Evolutionary conservation across 1,284 basidiomycete genomes (phyloP).

Genomic region (Papiliotrema nemorosa): DNA sequence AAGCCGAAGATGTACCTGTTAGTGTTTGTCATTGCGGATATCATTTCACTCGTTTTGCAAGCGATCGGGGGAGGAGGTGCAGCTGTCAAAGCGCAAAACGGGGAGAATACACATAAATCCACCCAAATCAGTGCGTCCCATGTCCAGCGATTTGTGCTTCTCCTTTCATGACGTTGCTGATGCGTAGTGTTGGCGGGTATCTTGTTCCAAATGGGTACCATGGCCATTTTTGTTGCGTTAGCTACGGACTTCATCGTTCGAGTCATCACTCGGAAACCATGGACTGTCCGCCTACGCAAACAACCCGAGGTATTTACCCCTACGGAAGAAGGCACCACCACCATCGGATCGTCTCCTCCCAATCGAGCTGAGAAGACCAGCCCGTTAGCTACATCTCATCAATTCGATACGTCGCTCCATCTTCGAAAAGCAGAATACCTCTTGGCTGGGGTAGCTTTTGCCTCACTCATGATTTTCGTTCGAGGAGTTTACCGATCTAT

Average conservation of each 20-base stretch:
- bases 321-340: neutral
- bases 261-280: conserved; percentile 2
- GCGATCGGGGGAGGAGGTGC: conserved; percentile 45
- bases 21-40: conserved; percentile 40
- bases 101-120: conserved; percentile 13
- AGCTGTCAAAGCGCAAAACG: conserved; percentile 19
- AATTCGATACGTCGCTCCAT: neutral
- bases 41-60: conserved; percentile 43
- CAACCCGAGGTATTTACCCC: neutral
- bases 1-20: conserved; percentile 35
- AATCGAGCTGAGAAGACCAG: neutral
- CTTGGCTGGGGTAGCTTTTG: conserved; percentile 21
- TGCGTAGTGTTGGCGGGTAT: conserved; percentile 37
- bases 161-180: neutral
- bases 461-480: conserved; percentile 27
- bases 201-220: conserved; percentile 35
- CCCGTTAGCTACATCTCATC: neutral
- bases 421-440: conserved; percentile 10
- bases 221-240: conserved; percentile 28
- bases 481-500: conserved; percentile 37
- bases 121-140: conserved; percentile 23
- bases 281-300: neutral
- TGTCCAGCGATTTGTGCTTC: neutral
- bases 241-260: conserved; percentile 30
- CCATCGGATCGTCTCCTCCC: neutral